These are phyloP conservation scores for Verticillium nonalfalfae DNA, from an alignment of 2,329 filamentous ascomycete species.

Conservation along the genomic window DNA sequence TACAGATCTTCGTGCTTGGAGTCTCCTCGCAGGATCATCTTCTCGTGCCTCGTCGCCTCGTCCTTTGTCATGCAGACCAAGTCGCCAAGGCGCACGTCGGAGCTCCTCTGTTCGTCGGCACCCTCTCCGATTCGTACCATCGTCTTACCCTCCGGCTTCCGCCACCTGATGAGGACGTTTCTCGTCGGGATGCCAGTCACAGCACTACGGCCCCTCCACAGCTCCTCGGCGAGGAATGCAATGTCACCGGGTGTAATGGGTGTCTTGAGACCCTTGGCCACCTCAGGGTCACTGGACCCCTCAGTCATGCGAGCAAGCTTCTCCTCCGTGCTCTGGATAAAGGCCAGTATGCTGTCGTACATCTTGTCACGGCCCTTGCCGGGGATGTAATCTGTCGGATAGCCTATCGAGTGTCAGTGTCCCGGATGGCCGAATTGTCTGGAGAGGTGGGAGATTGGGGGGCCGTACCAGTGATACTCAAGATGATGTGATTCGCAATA, in stretches of 20 bases:
- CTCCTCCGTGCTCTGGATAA: constrained; percentile 65
- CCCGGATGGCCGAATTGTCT: too few species aligned
- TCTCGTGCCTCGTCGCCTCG: constrained; percentile 75
- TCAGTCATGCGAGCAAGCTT: constrained; percentile 32
- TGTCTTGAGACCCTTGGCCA: constrained; percentile 67
- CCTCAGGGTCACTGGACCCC: constrained; percentile 23
- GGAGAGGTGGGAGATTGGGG: background rate
- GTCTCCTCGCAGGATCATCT: constrained; percentile 65
- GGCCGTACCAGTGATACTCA: constrained; percentile 53
- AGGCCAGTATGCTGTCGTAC: constrained; percentile 76
- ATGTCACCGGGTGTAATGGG: constrained; percentile 76
- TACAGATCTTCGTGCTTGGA: constrained; percentile 70
- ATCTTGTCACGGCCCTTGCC: constrained; percentile 83
- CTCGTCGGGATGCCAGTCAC: constrained; percentile 77
- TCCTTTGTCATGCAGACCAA: constrained; percentile 92
- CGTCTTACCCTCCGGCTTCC: constrained; percentile 54
- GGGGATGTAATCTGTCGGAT: constrained; percentile 78
- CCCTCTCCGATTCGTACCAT: constrained; percentile 54
- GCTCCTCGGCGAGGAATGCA: constrained; percentile 82
- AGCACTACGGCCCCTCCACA: constrained; percentile 76
- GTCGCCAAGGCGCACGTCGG: constrained; percentile 61
- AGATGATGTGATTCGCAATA: constrained; percentile 86
- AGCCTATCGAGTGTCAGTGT: constrained; percentile 42
- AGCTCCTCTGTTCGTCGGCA: constrained; percentile 69
- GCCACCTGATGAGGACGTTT: constrained; percentile 76